These are phyloP conservation scores for Lasiosphaeris hirsuta DNA, from an alignment of 495 filamentous ascomycete species.

Conservation along the genomic window DNA sequence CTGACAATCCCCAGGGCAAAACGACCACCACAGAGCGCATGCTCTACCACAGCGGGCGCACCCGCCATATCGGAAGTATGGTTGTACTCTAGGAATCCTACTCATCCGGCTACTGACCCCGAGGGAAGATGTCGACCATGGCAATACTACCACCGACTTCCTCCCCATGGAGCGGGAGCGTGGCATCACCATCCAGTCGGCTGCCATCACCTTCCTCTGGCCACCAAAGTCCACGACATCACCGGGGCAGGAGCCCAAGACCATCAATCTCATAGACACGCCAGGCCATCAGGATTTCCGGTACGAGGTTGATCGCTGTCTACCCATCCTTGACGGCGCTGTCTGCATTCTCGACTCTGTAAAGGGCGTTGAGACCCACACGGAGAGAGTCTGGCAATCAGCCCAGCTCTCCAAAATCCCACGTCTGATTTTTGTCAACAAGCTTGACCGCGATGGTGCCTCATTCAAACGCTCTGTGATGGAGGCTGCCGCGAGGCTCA, in stretches of 20 bases:
- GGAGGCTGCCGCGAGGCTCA: slow-evolving; percentile 75
- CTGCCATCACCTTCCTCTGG: slow-evolving; percentile 95
- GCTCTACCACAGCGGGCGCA: slow-evolving; percentile 95
- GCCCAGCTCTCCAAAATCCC: slow-evolving; percentile 84
- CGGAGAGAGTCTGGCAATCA: slow-evolving; percentile 94
- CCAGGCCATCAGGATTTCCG: slow-evolving; percentile 98
- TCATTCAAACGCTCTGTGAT: slow-evolving; percentile 83
- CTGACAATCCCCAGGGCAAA: slow-evolving; percentile 64
- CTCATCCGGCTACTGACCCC: not conserved
- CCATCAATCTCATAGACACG: slow-evolving; percentile 93
- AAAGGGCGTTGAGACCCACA: slow-evolving; percentile 96
- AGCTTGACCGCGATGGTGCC: slow-evolving; percentile 91
- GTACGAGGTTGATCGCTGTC: slow-evolving; percentile 90
- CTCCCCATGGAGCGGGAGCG: slow-evolving; percentile 88
- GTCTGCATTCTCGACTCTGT: slow-evolving; percentile 96
- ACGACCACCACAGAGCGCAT: slow-evolving; percentile 99
- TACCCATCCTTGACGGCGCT: slow-evolving; percentile 90
- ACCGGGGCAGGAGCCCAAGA: slow-evolving; percentile 41
- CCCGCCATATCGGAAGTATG: slow-evolving; percentile 77
- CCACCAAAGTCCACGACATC: slow-evolving; percentile 33
- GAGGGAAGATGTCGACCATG: slow-evolving; percentile 83
- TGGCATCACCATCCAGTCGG: slow-evolving; percentile 97
- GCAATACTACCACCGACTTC: slow-evolving; percentile 97
- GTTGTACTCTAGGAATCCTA: not conserved
- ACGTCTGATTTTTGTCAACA: slow-evolving; percentile 87